Base-by-base conservation (phyloP, 2,329 filamentous ascomycete genomes). In the Bipolaris zeicola region DNA sequence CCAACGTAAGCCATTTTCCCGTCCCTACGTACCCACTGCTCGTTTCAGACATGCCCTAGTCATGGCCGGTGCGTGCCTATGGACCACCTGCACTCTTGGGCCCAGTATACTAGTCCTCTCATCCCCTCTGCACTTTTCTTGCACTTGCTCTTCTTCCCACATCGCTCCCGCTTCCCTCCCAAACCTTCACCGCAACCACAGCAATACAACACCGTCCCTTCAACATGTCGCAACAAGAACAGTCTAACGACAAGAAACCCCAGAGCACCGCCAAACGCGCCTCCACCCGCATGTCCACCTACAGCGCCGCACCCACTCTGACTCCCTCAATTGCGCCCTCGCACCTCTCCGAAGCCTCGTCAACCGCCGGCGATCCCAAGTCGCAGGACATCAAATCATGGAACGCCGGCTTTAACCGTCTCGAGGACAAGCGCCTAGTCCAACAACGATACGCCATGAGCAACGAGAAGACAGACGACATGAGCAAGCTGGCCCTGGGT, bases 401-500 rank as follows among this genome's bases (percentile, higher is more conserved):
- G 76, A 89, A 90, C 68, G 86, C 88, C 59, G 89, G 90, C 57
- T 86, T 96, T 62, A 88, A 92, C 70, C 90, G 92, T 71, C 90
- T 97, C 79, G 91, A 96, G 77, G 95, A 96, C 82, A 92, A 91
- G 78, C 90, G 89, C 46, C 87, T 96, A 26, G 81, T 86, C 66
- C 86, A 89, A 69, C 93, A 97, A 80, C 89, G 93, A 66, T 93
- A 93, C 71, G 82, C 87, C 54, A 86, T 93, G 62, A 89, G 83
- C 73, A 86, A 89, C 61, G 87, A 94, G 77, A 96, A 96, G 83
- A 86, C 84, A 18, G 90, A 91, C 69, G 88, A 89, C 74, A 82
- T 96, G 77, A 88, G 87, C 80, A 96, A 96, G 80, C 84, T 96
- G 56, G 92, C 92, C 36, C 85, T 96, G 50, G 90, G 92, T 45